Conservation (phyloP, 352 stramenopile species). For the Pythium dissimile region DNA sequence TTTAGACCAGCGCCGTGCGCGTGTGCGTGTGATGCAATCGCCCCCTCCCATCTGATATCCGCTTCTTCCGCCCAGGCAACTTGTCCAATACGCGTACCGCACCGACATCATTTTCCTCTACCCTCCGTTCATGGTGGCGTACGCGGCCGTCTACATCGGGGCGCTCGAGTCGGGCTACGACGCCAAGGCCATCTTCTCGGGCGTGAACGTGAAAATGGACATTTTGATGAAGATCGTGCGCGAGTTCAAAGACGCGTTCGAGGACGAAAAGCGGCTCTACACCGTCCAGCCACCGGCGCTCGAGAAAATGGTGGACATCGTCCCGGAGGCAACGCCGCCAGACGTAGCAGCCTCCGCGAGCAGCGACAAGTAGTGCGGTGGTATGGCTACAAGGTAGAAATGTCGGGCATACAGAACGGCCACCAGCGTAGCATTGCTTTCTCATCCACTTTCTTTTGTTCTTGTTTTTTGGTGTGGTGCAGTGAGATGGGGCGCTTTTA, state of each 20-base stretch:
- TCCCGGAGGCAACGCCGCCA: slow-evolving; percentile 46
- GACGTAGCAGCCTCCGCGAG: slow-evolving; percentile 24
- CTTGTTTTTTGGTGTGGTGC: too few species aligned
- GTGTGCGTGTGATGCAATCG: not conserved
- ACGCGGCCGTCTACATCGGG: slow-evolving; percentile 76
- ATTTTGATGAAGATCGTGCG: slow-evolving; percentile 73
- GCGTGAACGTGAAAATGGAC: slow-evolving; percentile 82
- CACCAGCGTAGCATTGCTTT: too few species aligned
- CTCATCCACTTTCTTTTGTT: too few species aligned
- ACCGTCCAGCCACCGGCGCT: slow-evolving; percentile 52
- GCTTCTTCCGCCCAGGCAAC: slow-evolving; percentile 42
- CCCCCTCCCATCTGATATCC: too few species aligned
- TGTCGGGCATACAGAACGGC: not conserved
- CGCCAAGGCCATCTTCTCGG: slow-evolving; percentile 66
- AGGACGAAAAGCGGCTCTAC: slow-evolving; percentile 73
- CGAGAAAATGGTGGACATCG: slow-evolving; percentile 78
- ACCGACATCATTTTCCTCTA: slow-evolving; percentile 85
- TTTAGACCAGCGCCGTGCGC: too few species aligned
- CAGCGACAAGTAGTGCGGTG: not conserved
- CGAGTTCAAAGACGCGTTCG: slow-evolving; percentile 74
- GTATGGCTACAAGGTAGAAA: not conserved
- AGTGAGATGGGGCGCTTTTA: too few species aligned
- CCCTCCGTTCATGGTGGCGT: slow-evolving; percentile 87
- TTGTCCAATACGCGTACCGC: slow-evolving; percentile 86
- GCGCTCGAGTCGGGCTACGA: slow-evolving; percentile 77